Conservation (phyloP, 2,329 filamentous ascomycete genomes). For the Alternaria solani region DNA sequence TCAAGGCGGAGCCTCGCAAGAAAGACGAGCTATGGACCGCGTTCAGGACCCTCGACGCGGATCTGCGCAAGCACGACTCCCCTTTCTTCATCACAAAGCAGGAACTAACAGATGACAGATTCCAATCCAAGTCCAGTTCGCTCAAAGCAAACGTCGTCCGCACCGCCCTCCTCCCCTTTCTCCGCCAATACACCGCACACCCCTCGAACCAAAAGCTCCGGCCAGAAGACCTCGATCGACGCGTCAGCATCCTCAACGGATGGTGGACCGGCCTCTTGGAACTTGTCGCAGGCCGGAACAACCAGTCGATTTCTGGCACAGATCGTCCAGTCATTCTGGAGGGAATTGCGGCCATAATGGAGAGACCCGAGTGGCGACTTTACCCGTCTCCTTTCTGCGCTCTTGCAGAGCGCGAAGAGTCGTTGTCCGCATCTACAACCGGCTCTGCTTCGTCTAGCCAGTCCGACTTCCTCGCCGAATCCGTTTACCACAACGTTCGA, state of each 20-base stretch:
- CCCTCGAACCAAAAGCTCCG: slow-evolving; percentile 70
- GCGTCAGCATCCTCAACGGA: slow-evolving; percentile 81
- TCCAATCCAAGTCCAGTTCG: slow-evolving; percentile 75
- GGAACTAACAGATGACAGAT: slow-evolving; percentile 54
- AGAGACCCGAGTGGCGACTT: slow-evolving; percentile 84
- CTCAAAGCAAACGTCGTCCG: slow-evolving; percentile 81
- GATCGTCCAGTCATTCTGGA: slow-evolving; percentile 84
- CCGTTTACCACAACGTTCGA: slow-evolving; percentile 85
- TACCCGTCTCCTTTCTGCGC: slow-evolving; percentile 73
- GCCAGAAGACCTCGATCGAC: slow-evolving; percentile 83
- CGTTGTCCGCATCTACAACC: slow-evolving; percentile 56
- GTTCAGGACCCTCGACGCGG: slow-evolving; percentile 72
- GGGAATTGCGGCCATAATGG: slow-evolving; percentile 82
- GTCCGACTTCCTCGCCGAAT: slow-evolving; percentile 74
- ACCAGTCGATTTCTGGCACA: slow-evolving; percentile 81
- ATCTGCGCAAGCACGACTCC: slow-evolving; percentile 67
- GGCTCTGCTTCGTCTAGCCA: slow-evolving; percentile 68
- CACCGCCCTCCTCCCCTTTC: slow-evolving; percentile 75
- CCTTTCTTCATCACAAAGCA: neutral
- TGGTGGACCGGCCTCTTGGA: slow-evolving; percentile 90
- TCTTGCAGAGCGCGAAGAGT: slow-evolving; percentile 63
- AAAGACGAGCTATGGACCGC: slow-evolving; percentile 75
- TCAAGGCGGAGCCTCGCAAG: slow-evolving; percentile 58
- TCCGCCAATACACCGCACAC: slow-evolving; percentile 74
- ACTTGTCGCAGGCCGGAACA: slow-evolving; percentile 77